phyloP scores from a whole-genome alignment of 2,329 filamentous ascomycete species.

The Albophoma yamanashiensis region DNA sequence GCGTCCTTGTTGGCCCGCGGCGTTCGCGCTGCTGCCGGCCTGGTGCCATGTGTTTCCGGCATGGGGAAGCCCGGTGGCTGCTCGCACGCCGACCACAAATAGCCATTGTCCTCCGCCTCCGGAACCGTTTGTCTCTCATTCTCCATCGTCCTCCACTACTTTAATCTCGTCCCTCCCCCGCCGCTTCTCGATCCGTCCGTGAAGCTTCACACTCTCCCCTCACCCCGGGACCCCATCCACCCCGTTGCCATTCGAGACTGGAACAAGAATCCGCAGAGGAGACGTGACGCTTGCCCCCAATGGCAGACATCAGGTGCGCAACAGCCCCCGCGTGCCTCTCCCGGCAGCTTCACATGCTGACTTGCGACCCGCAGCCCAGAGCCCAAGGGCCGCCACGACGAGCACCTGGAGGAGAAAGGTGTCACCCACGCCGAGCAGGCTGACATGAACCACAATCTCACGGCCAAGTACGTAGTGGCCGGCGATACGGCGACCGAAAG shows the following conservation, averaged over 20 bases:
- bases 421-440: constrained; percentile 18
- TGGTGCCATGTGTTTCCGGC: neutral
- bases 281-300: constrained; percentile 4
- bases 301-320: constrained; percentile 12
- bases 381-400: constrained; percentile 7
- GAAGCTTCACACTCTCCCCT: neutral
- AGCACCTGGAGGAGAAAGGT: constrained; percentile 16
- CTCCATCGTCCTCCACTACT: constrained; percentile 3
- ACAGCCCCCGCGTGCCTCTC: too few relatives aligned
- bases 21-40: neutral
- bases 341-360: neutral
- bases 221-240: neutral
- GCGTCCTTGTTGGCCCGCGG: neutral
- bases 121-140: constrained; percentile 3
- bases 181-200: constrained; percentile 1
- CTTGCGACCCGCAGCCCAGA: constrained; percentile 2
- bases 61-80: constrained; percentile 1
- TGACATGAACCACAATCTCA: constrained; percentile 27
- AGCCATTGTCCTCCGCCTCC: constrained; percentile 6
- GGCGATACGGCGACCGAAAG: neutral
- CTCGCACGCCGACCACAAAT: constrained; percentile 4
- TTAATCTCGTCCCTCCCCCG: constrained; percentile 2
- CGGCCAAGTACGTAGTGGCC: constrained; percentile 27
- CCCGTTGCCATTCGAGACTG: neutral
- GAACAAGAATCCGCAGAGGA: neutral